Base-by-base conservation (phyloP, 2,329 filamentous ascomycete genomes). In the Scedosporium apiospermum region DNA sequence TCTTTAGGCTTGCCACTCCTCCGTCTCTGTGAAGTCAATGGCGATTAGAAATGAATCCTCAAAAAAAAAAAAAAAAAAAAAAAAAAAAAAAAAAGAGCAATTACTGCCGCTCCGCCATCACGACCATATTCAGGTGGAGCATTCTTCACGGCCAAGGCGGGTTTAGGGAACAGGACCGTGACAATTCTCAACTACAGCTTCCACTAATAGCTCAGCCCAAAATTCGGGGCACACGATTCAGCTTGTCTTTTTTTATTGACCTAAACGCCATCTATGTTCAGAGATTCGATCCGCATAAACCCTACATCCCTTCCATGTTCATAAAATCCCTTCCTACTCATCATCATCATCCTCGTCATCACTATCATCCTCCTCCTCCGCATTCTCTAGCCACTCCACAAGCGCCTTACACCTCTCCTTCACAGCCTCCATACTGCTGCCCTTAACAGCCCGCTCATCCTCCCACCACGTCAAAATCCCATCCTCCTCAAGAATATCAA, bases 401-500 rank as follows among this genome's bases (percentile, higher is more conserved):
- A 98, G 84, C 61, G 87, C 85, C 69, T 85, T 81, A 63, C 90
- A 91, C 76, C 89, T 89, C 65, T 83, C 84, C 72, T 88, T 87
- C 16, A 97, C 84, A 59, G 77, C 82, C 64, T 75, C 75, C 87
- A 97, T 85, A 61, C 84, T 83, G 62, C 89, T 88, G 14, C 80
- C 86, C 62, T 86, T 86, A 26, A 76, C 82, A 5, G 88, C 88
- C 69, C 87, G 74, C 58, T 82, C 80, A 72, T 96, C 88, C 21
- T 80, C 83, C 93, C 93, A 98, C 95, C 95, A 99, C 58, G 83
- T 82, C 69, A 93, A 77, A 67, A 96, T 90, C 0, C 89, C 92
- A 51, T 97, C 93, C 70, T 96, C 91, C 71, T 96, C 91, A 1
- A 97, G 76, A 16, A 96, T 82, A 67, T 98, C 95, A 58, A 89